phyloP scores from a whole-genome alignment of 495 filamentous ascomycete genomes.

The Pyrenula massariospora region DNA sequence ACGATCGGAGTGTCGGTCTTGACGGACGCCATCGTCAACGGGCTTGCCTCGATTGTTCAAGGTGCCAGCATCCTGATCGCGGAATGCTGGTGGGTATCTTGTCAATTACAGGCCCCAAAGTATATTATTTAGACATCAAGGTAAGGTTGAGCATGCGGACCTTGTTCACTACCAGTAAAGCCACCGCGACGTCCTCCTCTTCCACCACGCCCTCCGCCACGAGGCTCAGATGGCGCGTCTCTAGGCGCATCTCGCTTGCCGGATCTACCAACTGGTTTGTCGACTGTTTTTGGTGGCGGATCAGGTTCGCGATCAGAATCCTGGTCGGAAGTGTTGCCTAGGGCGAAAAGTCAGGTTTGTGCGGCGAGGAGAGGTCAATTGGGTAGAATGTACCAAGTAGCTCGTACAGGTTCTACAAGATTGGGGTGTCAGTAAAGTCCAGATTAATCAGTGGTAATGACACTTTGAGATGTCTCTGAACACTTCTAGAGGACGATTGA shows the following conservation, averaged over 20 bases:
- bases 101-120: conserved; percentile 7
- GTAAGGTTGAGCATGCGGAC: conserved; percentile 37
- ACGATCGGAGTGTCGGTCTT: conserved; percentile 30
- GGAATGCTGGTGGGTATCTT: conserved; percentile 54
- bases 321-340: conserved; percentile 83
- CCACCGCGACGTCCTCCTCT: conserved; percentile 44
- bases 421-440: conserved; percentile 14
- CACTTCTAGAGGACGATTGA: neutral
- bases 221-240: conserved; percentile 43
- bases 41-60: conserved; percentile 73
- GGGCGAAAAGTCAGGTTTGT: conserved; percentile 12
- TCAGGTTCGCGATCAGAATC: conserved; percentile 66
- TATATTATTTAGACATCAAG: conserved; percentile 2
- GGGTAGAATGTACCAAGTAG: conserved; percentile 62
- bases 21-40: conserved; percentile 53
- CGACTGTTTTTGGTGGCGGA: conserved; percentile 73
- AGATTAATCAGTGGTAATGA: neutral
- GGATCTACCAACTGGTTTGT: conserved; percentile 65
- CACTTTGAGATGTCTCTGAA: too few species aligned
- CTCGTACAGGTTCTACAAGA: conserved; percentile 67
- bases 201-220: conserved; percentile 26
- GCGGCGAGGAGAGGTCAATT: conserved; percentile 14
- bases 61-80: conserved; percentile 75
- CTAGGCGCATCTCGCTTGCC: conserved; percentile 84
- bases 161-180: conserved; percentile 66